phyloP scores from a whole-genome alignment of 805 yeast genomes.

The Hanseniaspora nectarophila region DNA sequence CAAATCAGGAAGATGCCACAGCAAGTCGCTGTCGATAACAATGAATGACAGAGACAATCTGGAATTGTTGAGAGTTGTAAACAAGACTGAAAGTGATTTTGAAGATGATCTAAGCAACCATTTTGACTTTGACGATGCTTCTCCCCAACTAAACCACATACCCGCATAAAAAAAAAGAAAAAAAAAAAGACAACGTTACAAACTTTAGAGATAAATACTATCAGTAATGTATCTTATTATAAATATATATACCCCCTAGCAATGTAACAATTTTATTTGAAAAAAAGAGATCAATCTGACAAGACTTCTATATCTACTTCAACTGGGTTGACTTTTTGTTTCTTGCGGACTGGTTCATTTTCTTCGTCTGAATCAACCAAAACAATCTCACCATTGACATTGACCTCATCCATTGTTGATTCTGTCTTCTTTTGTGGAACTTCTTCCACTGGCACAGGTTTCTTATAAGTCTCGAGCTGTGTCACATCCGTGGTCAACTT shows the following conservation, averaged over 20 bases:
- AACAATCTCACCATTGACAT: not conserved
- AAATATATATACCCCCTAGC: not conserved
- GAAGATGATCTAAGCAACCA: conserved; percentile 14
- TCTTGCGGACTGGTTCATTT: not conserved
- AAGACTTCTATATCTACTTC: conserved; percentile 20
- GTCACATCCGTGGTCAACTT: not conserved
- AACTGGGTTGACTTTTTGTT: conserved; percentile 18
- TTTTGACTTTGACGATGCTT: conserved; percentile 13
- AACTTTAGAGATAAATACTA: too few species aligned
- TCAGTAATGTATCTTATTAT: conserved; percentile 17
- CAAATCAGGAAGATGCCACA: conserved; percentile 14
- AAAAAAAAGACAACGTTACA: not conserved
- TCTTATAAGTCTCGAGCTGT: not conserved
- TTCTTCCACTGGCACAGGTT: not conserved
- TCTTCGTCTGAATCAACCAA: not conserved
- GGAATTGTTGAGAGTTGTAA: conserved; percentile 14
- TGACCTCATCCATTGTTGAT: not conserved
- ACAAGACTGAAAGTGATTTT: conserved; percentile 15
- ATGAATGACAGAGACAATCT: conserved; percentile 10
- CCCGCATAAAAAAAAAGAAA: not conserved
- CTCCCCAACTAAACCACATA: not conserved
- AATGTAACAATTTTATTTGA: too few species aligned
- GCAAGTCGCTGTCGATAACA: conserved; percentile 14
- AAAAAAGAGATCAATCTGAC: conserved; percentile 18
- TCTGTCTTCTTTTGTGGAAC: not conserved